Conservation (phyloP, 2,329 filamentous ascomycete genomes). For the Diaporthe sp. region DNA sequence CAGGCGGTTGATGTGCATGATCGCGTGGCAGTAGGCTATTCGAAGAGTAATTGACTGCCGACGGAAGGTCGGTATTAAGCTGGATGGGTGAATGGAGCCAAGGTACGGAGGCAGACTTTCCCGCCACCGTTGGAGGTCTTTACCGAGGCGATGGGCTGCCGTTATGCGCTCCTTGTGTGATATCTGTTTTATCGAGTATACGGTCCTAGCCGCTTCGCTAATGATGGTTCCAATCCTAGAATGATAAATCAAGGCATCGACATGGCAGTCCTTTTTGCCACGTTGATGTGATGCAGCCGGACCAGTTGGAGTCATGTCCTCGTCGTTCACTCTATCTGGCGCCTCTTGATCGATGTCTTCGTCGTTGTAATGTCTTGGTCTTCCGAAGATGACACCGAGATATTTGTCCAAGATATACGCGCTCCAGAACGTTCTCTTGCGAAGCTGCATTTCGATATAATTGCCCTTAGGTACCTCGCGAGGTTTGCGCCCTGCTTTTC, state of each 20-base stretch:
- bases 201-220: slow-evolving; percentile 37
- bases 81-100: slow-evolving; percentile 57
- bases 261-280: slow-evolving; percentile 49
- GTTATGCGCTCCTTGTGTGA: slow-evolving; percentile 48
- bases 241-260: slow-evolving; percentile 14
- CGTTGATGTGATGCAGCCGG: slow-evolving; percentile 48
- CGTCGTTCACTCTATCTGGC: slow-evolving; percentile 68
- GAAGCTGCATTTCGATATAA: slow-evolving; percentile 63
- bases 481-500: slow-evolving; percentile 39
- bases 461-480: slow-evolving; percentile 46
- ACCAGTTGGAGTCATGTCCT: slow-evolving; percentile 63
- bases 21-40: slow-evolving; percentile 66
- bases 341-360: slow-evolving; percentile 73
- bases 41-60: slow-evolving; percentile 66
- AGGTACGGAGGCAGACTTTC: slow-evolving; percentile 56
- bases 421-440: slow-evolving; percentile 71
- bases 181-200: slow-evolving; percentile 54
- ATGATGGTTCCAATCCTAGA: slow-evolving; percentile 43
- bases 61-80: slow-evolving; percentile 58
- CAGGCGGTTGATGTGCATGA: slow-evolving; percentile 67
- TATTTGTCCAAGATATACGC: slow-evolving; percentile 74
- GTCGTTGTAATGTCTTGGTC: slow-evolving; percentile 71
- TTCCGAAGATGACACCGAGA: slow-evolving; percentile 71
- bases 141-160: slow-evolving; percentile 54
- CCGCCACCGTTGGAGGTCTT: slow-evolving; percentile 55